Evolutionary conservation across 2,329 filamentous ascomycete species (phyloP), one percentile per base, ranked within the genome.

Genomic region (Mollisiaceae sp.): DNA sequence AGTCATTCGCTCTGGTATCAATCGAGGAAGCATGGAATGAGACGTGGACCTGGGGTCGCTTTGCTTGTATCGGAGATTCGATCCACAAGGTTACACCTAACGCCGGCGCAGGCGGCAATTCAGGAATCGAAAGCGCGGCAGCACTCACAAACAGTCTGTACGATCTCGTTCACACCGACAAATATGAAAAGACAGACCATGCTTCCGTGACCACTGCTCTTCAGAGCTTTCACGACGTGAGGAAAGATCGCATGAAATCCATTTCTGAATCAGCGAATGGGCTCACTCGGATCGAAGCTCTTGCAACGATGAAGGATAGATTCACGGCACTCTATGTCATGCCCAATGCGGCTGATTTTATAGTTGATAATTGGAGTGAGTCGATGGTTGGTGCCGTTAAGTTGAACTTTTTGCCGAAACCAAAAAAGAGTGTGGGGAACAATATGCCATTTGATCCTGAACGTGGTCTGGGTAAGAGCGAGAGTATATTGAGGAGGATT

Each of bases 31-130:
- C 65, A 20, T 47, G 65, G 32, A 63, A 71, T 39, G 60, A 70
- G 20, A 56, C 60, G 14, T 72, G 70, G 70, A 54, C 57, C 18
- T 67, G 41, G 43, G 67, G 67, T 18, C 60, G 70, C 8, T 67
- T 71, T 52, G 68, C 64, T 3, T 71, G 68, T 38, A 50, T 72
- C 15, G 70, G 70, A 20, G 70, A 72, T 52, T 64, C 63, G 2
- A 65, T 69, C 12, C 68, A 69, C 41, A 72, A 70, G 57, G 61
- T 67, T 14, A 67, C 60, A 6, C 20, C 56, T 14, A 66, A 77
- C 43, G 60, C 72, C n/a, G 78, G 78, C 6, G 75, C 76, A 65
- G 78, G 78, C 1, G 78, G 75, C 11, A 80, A 79, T 66, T 70
- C 65, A 20, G 76, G 77, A 1, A 75, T 79, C 12, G 78, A 80